Base-by-base conservation (phyloP, 495 filamentous ascomycete species). In the Daldinia grandis region DNA sequence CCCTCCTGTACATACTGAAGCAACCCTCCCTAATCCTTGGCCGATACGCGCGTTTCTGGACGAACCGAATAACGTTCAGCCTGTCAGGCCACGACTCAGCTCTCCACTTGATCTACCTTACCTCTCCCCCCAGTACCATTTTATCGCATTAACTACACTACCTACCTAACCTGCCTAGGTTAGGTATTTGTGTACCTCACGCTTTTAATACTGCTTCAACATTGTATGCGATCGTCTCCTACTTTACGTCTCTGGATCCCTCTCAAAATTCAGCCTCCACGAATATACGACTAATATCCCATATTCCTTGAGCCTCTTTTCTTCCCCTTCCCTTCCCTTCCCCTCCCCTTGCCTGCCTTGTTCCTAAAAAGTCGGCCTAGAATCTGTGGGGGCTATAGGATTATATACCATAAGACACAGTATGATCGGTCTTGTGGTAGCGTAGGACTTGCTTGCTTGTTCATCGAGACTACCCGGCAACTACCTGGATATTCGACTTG, bases 81-180 rank as follows among this genome's bases (percentile, higher is more conserved):
- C 64, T 64, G 64, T 68, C 64, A 68, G 49, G 47, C 19, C 64
- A 64, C 37, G 30, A 28, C 56, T 73, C 65, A 69, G 65, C 70
- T 69, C 70, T 68, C 70, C 70, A 73, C 70, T 73, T 68, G 60
- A 58, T 69, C 65, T 47, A 66, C 56, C 51, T 73, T 54, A 51
- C 38, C 25, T 57, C 58, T 44, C 38, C 31, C n/a, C 10, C 64
- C 28, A 57, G 44, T 17, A 15, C 17, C 49, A 5, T 53, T 30
- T 30, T 44, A 57, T 30, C 33, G 49, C 49, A 25, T 53, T 28
- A 47, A 47, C 42, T 47, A 19, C 31, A 1, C n/a, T n/a, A n/a
- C n/a, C n/a, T n/a, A n/a, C n/a, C n/a, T n/a, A n/a, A n/a, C n/a
- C n/a, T n/a, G n/a, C n/a, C n/a, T n/a, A n/a, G n/a, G n/a, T n/a